Evolutionary conservation across 2,329 filamentous ascomycete genomes (phyloP), one percentile per base, ranked within the genome.

Genomic region (Sphaerulina musiva): DNA sequence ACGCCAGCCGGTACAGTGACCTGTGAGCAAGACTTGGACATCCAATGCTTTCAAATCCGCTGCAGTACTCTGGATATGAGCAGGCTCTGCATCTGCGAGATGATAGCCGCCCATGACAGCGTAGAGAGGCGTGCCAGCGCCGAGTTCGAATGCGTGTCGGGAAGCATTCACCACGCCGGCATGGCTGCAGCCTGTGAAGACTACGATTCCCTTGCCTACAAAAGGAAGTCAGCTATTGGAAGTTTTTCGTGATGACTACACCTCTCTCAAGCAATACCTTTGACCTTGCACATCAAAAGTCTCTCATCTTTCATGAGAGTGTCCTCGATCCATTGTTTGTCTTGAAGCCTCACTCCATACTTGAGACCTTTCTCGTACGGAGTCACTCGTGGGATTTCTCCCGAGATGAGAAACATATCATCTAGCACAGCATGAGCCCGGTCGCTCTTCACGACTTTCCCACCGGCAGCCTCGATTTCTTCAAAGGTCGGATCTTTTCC

Each of bases 41-140:
- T 63, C 59, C 42, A 65, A 45, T 17, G 54, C 58, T 47, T 61
- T 58, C 26, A 65, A 49, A 44, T 64, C 63, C 1, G 45, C 41
- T 5, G 59, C 62, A 8, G 64, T 62, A 14, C 53, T 53, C 11
- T 48, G 50, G 20, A 64, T 62, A 17, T 56, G 40, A 41, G 57
- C 49, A n/a, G 57, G 46, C 17, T 65, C 62, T 14, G 55, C 63
- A 40, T 66, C 64, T 4, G 63, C 64, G 9, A 66, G 58, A 53
- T 66, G 64, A 43, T 56, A 66, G n/a, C 64, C 64, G 34, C 63
- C 64, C 62, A 66, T 64, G 2, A 66, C 62, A 2, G 63, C 63
- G 32, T 65, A 65, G 34, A 66, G 46, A 10, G 64, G 61, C 14
- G 61, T 48, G 34, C 58, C 60, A 8, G 46, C 46, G 12, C 59